These are phyloP conservation scores for Pulveroboletus frians DNA, from an alignment of 768 basidiomycete genomes.

Conservation along the genomic window DNA sequence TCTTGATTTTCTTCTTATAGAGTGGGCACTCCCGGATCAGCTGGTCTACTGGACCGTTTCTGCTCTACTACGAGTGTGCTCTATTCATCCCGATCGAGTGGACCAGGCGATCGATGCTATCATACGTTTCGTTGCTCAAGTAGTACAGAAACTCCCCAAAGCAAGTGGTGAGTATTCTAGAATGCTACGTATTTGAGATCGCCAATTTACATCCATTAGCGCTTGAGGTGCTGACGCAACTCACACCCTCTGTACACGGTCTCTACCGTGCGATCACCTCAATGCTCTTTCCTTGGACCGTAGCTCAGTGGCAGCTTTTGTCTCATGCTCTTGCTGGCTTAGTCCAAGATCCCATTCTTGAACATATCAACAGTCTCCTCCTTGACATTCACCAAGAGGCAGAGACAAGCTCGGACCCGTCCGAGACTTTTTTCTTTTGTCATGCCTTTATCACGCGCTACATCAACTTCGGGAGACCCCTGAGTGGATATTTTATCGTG, in stretches of 20 bases:
- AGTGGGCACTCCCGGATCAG: conserved; percentile 85
- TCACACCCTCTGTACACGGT: conserved; percentile 80
- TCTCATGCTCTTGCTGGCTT: conserved; percentile 50
- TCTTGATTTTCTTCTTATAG: conserved; percentile 35
- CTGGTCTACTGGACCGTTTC: conserved; percentile 75
- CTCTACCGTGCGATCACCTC: conserved; percentile 82
- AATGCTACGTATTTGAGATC: background rate
- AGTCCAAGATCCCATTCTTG: conserved; percentile 63
- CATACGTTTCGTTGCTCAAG: conserved; percentile 50
- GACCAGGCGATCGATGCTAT: conserved; percentile 54
- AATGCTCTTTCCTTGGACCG: conserved; percentile 68
- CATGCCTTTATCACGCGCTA: conserved; percentile 74
- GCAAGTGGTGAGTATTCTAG: conserved; percentile 45
- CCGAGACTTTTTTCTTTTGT: conserved; percentile 45
- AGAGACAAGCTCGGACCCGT: conserved; percentile 36
- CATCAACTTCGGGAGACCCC: conserved; percentile 65
- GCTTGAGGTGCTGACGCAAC: conserved; percentile 64
- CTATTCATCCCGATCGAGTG: conserved; percentile 44
- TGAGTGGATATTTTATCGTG: conserved; percentile 85
- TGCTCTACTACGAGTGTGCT: conserved; percentile 65
- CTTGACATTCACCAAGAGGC: conserved; percentile 54
- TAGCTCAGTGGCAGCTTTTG: conserved; percentile 58
- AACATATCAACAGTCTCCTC: conserved; percentile 66
- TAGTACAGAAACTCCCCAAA: conserved; percentile 50
- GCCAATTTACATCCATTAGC: conserved; percentile 37